phyloP scores from a whole-genome alignment of 139 green algal genomes.

The Mesostigma viride region DNA sequence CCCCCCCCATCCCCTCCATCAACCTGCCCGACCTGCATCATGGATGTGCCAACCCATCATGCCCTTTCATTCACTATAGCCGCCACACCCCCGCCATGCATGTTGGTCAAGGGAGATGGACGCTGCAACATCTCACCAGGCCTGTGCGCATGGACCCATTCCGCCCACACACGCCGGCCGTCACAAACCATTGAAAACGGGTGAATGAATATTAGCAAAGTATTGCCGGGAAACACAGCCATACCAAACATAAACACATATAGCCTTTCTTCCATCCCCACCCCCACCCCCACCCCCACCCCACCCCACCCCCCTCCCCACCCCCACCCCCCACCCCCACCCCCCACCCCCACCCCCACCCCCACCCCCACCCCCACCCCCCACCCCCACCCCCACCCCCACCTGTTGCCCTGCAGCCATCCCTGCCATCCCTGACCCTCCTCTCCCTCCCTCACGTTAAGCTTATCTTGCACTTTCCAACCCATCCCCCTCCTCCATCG shows the following conservation, averaged over 20 bases:
- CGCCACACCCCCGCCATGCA: too few species aligned
- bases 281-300: constrained; percentile 6
- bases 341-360: too few species aligned
- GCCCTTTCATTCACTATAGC: not conserved
- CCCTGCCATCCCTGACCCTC: not conserved
- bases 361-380: too few species aligned
- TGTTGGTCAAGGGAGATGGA: not conserved
- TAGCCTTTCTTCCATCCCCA: constrained; percentile 14
- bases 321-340: too few species aligned
- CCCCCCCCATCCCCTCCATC: not conserved
- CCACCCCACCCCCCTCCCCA: too few species aligned
- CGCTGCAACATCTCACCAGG: not conserved
- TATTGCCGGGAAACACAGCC: too few species aligned
- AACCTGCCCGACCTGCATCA: not conserved
- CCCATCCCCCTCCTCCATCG: not conserved
- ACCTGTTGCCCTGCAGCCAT: constrained; percentile 12
- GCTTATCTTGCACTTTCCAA: not conserved
- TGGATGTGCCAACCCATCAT: not conserved
- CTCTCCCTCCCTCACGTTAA: not conserved
- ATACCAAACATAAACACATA: too few species aligned
- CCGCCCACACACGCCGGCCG: not conserved
- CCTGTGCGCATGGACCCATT: not conserved
- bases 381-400: too few species aligned
- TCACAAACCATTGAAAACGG: too few species aligned
- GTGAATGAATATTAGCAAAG: too few species aligned